phyloP scores from a whole-genome alignment of 768 basidiomycete genomes.

The Boletus vermiculosoides region DNA sequence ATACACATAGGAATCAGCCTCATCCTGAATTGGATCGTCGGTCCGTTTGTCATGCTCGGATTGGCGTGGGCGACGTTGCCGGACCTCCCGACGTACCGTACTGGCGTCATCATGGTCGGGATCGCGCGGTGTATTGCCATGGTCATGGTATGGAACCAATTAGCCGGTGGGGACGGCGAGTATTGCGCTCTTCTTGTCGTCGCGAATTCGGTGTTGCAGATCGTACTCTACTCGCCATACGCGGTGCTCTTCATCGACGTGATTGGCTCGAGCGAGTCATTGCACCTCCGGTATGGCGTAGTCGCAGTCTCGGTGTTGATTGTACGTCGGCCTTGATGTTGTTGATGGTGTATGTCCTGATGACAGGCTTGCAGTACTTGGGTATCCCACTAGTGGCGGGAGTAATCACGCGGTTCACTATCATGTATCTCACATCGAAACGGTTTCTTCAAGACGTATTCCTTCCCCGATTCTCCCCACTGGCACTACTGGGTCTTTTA shows the following conservation, averaged over 20 bases:
- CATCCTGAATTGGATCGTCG: slow-evolving; percentile 76
- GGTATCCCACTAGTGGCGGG: slow-evolving; percentile 80
- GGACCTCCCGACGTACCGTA: slow-evolving; percentile 70
- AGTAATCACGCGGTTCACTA: slow-evolving; percentile 59
- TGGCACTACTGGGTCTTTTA: slow-evolving; percentile 72
- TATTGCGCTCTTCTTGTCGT: slow-evolving; percentile 82
- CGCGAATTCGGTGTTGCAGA: slow-evolving; percentile 77
- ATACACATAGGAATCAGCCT: slow-evolving; percentile 66
- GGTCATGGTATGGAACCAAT: slow-evolving; percentile 82
- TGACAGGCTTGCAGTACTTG: slow-evolving; percentile 52
- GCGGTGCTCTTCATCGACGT: slow-evolving; percentile 72
- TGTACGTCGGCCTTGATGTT: slow-evolving; percentile 42
- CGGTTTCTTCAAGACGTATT: slow-evolving; percentile 55
- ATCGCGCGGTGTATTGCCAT: slow-evolving; percentile 44
- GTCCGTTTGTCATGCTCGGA: slow-evolving; percentile 81
- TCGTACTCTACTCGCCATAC: slow-evolving; percentile 65
- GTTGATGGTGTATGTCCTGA: not conserved
- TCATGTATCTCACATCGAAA: slow-evolving; percentile 46
- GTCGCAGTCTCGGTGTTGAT: slow-evolving; percentile 71
- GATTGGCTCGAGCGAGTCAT: slow-evolving; percentile 47
- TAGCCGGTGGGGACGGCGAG: slow-evolving; percentile 65
- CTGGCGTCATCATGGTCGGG: slow-evolving; percentile 82
- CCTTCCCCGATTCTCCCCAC: slow-evolving; percentile 64
- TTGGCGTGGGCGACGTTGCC: slow-evolving; percentile 84
- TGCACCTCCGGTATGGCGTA: slow-evolving; percentile 51